Evolutionary conservation across 306 rosid species (phyloP), one percentile per base, ranked within the genome.

Genomic region (Pterocarpus santalinus): DNA sequence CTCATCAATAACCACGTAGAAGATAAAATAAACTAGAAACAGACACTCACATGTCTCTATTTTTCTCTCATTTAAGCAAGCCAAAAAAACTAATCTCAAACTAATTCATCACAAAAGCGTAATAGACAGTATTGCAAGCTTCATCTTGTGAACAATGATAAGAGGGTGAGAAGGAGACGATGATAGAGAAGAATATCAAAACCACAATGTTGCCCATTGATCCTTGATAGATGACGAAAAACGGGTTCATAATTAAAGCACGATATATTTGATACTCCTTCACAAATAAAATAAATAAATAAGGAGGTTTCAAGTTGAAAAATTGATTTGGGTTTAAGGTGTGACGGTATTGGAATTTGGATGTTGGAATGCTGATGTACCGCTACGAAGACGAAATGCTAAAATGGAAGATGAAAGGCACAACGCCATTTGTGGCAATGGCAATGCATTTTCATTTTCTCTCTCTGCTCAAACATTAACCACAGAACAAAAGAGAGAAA

Each of bases 81-180:
- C 28, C 28, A 22, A 22, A 22, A 22, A 22, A 22, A 22, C 28
- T 22, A 22, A 22, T 22, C 28, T 22, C 28, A 22, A 22, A 22
- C 28, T 22, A 22, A 22, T 22, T 22, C 28, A 22, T 22, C 28
- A 22, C 28, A 22, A 22, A 22, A 22, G 28, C 28, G 28, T 22
- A 22, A 22, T 22, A 22, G 28, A 22, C 28, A 22, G 28, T 22
- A 22, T 22, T 22, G 28, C 28, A 22, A 22, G 1, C 1, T 38
- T 38, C 1, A 38, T 5, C 28, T 22, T 1, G 28, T 22, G 28
- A 22, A 22, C 28, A 22, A 22, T 22, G 28, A 22, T 22, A 79
- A 53, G 94, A 90, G 61, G 81, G 75, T 39, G 85, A 79, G 41
- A 88, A 68, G 41, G 69, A 82, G 84, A 65, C 17, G 68, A 82